These are phyloP conservation scores for Geranomyces michiganensis DNA, from an alignment of 192 early-diverging fungal species.

Conservation along the genomic window DNA sequence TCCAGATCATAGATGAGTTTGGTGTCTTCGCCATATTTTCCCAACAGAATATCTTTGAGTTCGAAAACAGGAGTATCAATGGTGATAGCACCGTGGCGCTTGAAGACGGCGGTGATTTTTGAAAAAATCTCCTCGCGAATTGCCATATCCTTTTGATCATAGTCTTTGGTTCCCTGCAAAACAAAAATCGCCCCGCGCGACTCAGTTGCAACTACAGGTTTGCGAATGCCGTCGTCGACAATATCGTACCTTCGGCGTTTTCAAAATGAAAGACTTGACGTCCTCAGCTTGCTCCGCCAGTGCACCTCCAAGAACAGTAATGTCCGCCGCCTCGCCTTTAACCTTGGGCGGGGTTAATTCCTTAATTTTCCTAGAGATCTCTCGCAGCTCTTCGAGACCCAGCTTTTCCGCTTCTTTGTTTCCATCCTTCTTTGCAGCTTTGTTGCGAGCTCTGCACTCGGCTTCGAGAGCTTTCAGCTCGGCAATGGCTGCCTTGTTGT, in stretches of 20 bases:
- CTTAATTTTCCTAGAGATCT: slow-evolving; percentile 24
- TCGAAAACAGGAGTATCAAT: slow-evolving; percentile 99
- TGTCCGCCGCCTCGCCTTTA: slow-evolving; percentile 12
- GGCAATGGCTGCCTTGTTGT: slow-evolving; percentile 3
- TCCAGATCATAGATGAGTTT: slow-evolving; percentile 98
- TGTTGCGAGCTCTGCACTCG: slow-evolving; percentile 12
- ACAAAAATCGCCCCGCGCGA: background rate
- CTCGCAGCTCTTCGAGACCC: slow-evolving; percentile 26
- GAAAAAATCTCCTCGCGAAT: slow-evolving; percentile 88
- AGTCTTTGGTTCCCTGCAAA: slow-evolving; percentile 89
- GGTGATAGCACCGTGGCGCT: slow-evolving; percentile 95
- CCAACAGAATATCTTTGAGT: slow-evolving; percentile 91
- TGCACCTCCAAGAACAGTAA: background rate
- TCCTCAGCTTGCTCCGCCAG: slow-evolving; percentile 7
- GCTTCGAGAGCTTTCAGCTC: slow-evolving; percentile 14
- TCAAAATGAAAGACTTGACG: slow-evolving; percentile 31
- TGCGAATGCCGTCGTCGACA: background rate
- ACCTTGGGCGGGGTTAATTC: slow-evolving; percentile 26
- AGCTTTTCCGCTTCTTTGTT: slow-evolving; percentile 21
- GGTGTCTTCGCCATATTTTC: slow-evolving; percentile 98
- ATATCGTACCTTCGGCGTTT: slow-evolving; percentile 35
- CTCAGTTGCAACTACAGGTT: background rate
- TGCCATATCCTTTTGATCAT: slow-evolving; percentile 96
- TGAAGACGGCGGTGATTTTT: slow-evolving; percentile 86
- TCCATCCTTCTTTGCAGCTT: slow-evolving; percentile 30